Percentiles rank a stretch among this genome's conserved stretches.
Evolutionary conservation across 73 alveolate species (phyloP).

Genomic region (Stentor roeselii): DNA sequence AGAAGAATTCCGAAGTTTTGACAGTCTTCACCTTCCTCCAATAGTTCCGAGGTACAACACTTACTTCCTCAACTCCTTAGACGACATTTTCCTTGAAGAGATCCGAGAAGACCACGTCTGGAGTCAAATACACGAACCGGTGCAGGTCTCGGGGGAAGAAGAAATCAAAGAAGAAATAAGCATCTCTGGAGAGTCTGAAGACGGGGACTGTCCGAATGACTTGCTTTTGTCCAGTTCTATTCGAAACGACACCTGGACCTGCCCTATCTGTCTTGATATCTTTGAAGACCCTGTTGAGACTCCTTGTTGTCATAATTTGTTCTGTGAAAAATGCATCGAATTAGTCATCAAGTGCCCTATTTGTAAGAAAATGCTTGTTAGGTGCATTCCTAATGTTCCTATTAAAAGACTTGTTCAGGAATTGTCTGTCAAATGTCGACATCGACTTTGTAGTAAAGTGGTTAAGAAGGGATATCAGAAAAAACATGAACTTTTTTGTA

Average conservation of each 20-base stretch:
- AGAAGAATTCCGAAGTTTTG: no score
- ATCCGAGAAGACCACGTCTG: no score
- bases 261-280: conserved; percentile 67
- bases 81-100: no score
- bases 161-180: no score
- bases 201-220: no score
- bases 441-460: conserved; percentile 41
- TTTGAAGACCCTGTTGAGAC: conserved; percentile 72
- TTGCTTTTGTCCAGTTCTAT: background rate
- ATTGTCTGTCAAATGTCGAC: conserved; percentile 44
- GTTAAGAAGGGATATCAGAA: conserved; percentile 51
- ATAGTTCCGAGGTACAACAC: no score
- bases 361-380: conserved; percentile 43
- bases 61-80: no score
- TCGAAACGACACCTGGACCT: conserved; percentile 62
- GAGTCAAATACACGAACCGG: no score
- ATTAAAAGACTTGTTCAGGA: conserved; percentile 60
- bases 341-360: conserved; percentile 49
- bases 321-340: conserved; percentile 61
- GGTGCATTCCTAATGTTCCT: conserved; percentile 61
- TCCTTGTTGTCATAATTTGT: conserved; percentile 68
- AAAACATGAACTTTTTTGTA: conserved; percentile 42
- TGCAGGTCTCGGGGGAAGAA: no score
- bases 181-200: no score
- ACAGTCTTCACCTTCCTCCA: no score